Evolutionary conservation across 108 stramenopile genomes (phyloP), one percentile per base, ranked within the genome.

Genomic region (Aurantiochytrium sp.): DNA sequence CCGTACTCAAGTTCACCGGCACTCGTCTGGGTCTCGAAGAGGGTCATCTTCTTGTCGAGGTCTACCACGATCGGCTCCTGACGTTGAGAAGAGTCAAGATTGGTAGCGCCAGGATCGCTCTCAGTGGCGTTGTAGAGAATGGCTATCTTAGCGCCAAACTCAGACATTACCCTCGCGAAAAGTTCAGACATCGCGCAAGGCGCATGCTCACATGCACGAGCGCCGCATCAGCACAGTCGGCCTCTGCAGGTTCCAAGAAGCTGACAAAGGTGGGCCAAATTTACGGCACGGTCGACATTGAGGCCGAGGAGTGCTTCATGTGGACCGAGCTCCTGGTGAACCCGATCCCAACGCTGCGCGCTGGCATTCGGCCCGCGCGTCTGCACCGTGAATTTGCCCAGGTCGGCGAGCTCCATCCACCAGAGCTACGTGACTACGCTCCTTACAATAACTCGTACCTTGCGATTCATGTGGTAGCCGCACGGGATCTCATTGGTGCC

Each of bases 331-430:
- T 83, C 18, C 51, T 83, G 12, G 6, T 8, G 28, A 6, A 83
- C 18, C 76, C 76, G 19, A 6, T 47, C 25, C 14, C 49, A 12
- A 12, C 55, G 55, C 55, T 57, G 3, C 55, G 16, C 14, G 8
- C 16, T 16, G 16, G 16, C 14, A 14, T 16, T 8, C 55, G 55
- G 0, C 76, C 76, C 4, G 76, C 76, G 28, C 45, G 76, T 12
- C 76, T 83, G 49, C 76, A 83, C 51, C 76, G 76, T 45, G 76
- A 83, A 53, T 83, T 83, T 35, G 76, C 76, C 14, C 76, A 83
- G 51, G 49, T 83, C n/a, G 76, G 76, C 2, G 76, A 83, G 51
- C 51, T 83, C 19, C 14, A 53, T 23, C 76, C 76, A 12, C 76
- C 76, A 8, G 76, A 83, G 51, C 23, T 83, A 6, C 45, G 51